These are phyloP conservation scores for Cajanus cajan DNA, from an alignment of 306 rosid genomes.

Conservation along the genomic window DNA sequence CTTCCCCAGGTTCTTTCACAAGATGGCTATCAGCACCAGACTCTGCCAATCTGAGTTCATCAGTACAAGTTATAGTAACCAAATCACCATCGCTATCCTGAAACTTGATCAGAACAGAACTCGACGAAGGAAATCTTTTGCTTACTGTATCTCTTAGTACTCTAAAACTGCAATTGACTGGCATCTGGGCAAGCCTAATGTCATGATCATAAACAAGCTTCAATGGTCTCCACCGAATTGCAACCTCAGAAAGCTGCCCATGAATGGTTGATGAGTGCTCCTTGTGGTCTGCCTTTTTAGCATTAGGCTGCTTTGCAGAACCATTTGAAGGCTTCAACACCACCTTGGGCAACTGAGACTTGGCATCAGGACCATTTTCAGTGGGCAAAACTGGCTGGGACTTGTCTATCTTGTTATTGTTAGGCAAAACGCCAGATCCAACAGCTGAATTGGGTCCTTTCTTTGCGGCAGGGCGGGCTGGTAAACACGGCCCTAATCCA, in stretches of 20 bases:
- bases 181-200: slow-evolving; percentile 92
- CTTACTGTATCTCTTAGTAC: slow-evolving; percentile 71
- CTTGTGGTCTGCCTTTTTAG: slow-evolving; percentile 45
- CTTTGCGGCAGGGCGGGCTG: slow-evolving; percentile 66
- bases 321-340: slow-evolving; percentile 69
- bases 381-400: slow-evolving; percentile 41
- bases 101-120: slow-evolving; percentile 83
- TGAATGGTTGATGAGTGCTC: slow-evolving; percentile 36
- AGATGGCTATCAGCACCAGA: slow-evolving; percentile 61
- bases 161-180: slow-evolving; percentile 48
- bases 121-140: slow-evolving; percentile 83
- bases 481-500: slow-evolving; percentile 86
- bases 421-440: slow-evolving; percentile 38
- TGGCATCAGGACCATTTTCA: slow-evolving; percentile 64
- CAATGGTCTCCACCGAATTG: slow-evolving; percentile 60
- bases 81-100: slow-evolving; percentile 89
- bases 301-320: slow-evolving; percentile 39
- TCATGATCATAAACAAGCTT: slow-evolving; percentile 75
- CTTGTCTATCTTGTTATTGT: slow-evolving; percentile 59
- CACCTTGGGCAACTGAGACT: slow-evolving; percentile 58
- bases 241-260: slow-evolving; percentile 36
- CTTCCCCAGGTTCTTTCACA: slow-evolving; percentile 53
- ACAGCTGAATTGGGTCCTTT: slow-evolving; percentile 45
- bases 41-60: slow-evolving; percentile 89
- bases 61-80: slow-evolving; percentile 87